Evolutionary conservation across 2,329 filamentous ascomycete species (phyloP).

Genomic region (Colletotrichum sublineola): DNA sequence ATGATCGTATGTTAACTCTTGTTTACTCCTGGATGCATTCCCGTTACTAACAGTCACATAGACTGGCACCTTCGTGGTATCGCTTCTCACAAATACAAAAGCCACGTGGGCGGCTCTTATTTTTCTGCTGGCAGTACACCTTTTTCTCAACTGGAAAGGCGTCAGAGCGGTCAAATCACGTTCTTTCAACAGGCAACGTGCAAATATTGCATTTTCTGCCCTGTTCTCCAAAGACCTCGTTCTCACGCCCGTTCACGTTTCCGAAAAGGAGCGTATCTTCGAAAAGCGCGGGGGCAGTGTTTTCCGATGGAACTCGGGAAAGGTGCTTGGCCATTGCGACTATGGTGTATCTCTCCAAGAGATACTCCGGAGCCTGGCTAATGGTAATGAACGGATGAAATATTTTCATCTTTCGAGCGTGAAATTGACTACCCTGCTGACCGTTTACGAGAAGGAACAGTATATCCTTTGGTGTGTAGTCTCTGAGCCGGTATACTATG

Average conservation of each 20-base stretch:
- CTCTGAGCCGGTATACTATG: not conserved
- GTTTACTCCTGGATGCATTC: too few species aligned
- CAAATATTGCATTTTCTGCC: conserved; percentile 33
- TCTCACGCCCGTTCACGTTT: conserved; percentile 22
- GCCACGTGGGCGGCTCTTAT: conserved; percentile 30
- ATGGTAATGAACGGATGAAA: not conserved
- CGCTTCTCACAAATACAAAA: conserved; percentile 6
- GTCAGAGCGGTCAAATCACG: conserved; percentile 34
- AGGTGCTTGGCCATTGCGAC: conserved; percentile 30
- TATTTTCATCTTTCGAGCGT: conserved; percentile 26
- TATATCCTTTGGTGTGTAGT: conserved; percentile 29
- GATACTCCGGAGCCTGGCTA: conserved; percentile 12
- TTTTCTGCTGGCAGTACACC: conserved; percentile 14
- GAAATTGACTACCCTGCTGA: conserved; percentile 1
- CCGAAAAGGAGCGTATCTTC: conserved; percentile 29
- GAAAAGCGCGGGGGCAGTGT: conserved; percentile 33
- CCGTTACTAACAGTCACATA: not conserved
- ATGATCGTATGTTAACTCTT: conserved; percentile 24
- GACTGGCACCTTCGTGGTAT: conserved; percentile 28
- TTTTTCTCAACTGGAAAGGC: conserved; percentile 37
- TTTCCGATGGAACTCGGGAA: conserved; percentile 23
- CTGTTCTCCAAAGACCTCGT: conserved; percentile 15
- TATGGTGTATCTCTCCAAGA: conserved; percentile 23
- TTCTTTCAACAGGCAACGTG: conserved; percentile 33
- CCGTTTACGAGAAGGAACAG: conserved; percentile 21